Percentiles rank a stretch among this genome's conserved stretches.
These are phyloP conservation scores for Porogramme epimiltina DNA, from an alignment of 1,284 basidiomycete genomes.

Conservation along the genomic window DNA sequence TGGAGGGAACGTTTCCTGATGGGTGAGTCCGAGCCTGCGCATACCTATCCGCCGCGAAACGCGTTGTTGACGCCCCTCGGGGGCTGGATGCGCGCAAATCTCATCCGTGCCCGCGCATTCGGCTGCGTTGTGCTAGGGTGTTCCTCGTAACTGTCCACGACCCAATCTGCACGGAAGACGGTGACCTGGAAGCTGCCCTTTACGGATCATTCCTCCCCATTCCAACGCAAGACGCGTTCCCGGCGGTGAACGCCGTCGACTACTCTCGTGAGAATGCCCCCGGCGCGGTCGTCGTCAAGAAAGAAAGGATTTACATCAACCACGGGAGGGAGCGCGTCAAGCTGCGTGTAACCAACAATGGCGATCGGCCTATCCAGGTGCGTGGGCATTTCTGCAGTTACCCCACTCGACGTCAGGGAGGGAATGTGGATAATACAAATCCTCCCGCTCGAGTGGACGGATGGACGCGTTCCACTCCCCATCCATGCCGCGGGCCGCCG, in stretches of 20 bases:
- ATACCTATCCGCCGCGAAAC: not conserved
- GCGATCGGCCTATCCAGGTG: slow-evolving; percentile 93
- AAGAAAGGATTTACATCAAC: slow-evolving; percentile 78
- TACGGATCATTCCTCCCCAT: slow-evolving; percentile 93
- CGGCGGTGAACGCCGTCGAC: slow-evolving; percentile 47
- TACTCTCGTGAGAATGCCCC: slow-evolving; percentile 62
- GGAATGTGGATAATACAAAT: too few species aligned
- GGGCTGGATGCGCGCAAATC: not conserved
- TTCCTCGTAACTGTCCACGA: slow-evolving; percentile 96
- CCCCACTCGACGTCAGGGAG: not conserved
- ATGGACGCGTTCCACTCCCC: too few species aligned
- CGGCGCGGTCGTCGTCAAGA: slow-evolving; percentile 73
- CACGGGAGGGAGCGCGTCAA: slow-evolving; percentile 67
- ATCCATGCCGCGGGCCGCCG: too few species aligned
- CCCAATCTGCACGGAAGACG: slow-evolving; percentile 85
- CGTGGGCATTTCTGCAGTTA: slow-evolving; percentile 6
- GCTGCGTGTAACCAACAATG: slow-evolving; percentile 87
- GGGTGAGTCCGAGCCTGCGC: slow-evolving; percentile 51
- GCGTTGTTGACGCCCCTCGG: not conserved
- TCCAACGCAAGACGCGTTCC: slow-evolving; percentile 70
- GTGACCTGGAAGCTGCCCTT: slow-evolving; percentile 80
- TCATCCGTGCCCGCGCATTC: not conserved
- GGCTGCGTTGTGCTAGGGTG: slow-evolving; percentile 53
- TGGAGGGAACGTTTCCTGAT: slow-evolving; percentile 89
- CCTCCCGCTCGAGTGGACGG: too few species aligned